Evolutionary conservation across 108 stramenopile species (phyloP).

Genomic region (Skeletonema tropicum): DNA sequence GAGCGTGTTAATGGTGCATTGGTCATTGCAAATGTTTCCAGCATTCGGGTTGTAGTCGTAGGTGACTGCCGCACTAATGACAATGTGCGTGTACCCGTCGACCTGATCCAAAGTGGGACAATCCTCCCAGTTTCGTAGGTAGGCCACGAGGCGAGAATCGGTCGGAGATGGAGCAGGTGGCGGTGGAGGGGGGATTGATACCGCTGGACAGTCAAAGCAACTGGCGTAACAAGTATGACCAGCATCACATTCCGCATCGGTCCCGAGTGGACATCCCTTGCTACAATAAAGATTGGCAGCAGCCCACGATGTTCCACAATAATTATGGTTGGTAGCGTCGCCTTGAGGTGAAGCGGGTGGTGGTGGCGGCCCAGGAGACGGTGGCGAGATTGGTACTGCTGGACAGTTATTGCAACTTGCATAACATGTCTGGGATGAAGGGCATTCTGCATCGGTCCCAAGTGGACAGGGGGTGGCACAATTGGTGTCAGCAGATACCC

Average conservation of each 20-base stretch:
- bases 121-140: constrained; percentile 55
- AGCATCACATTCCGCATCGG: neutral
- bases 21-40: constrained; percentile 38
- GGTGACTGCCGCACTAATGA: constrained; percentile 54
- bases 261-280: constrained; percentile 9
- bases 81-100: constrained; percentile 47
- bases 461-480: constrained; percentile 19
- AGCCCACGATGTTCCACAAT: constrained; percentile 11
- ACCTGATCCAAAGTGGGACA: constrained; percentile 50
- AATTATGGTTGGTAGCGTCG: constrained; percentile 11
- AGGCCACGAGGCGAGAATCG: constrained; percentile 53
- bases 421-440: neutral
- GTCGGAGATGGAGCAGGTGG: constrained; percentile 11
- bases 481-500: constrained; percentile 8
- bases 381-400: neutral
- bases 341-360: neutral
- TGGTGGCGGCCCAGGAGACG: neutral
- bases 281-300: constrained; percentile 11
- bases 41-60: constrained; percentile 37
- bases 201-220: constrained; percentile 4
- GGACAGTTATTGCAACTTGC: constrained; percentile 1
- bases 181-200: neutral
- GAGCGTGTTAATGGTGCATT: constrained; percentile 38
- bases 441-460: neutral
- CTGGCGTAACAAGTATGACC: neutral